Percentiles rank a stretch among this genome's conserved stretches.
These are phyloP conservation scores for Sistotremastrum niveocremeum DNA, from an alignment of 768 basidiomycete genomes.

Conservation along the genomic window DNA sequence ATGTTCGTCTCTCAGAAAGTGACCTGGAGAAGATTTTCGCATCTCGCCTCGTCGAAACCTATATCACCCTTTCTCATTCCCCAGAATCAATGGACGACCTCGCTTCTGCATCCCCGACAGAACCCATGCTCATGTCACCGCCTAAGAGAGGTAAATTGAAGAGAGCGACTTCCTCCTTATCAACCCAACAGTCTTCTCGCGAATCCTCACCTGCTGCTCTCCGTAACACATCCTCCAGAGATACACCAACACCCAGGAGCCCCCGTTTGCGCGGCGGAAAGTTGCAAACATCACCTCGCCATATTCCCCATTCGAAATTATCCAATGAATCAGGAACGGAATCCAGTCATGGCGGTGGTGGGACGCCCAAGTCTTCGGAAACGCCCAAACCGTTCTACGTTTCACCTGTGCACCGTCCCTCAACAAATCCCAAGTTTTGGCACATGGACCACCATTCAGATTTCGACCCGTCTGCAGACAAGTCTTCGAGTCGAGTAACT, in stretches of 20 bases:
- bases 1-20: conserved; percentile 45
- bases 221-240: conserved; percentile 4
- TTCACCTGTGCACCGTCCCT: conserved; percentile 68
- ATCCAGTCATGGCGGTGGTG: no score
- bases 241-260: conserved; percentile 3
- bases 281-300: no score
- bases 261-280: no score
- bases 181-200: conserved; percentile 14
- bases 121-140: conserved; percentile 9
- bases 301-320: neutral
- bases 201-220: conserved; percentile 11
- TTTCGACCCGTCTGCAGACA: conserved; percentile 40
- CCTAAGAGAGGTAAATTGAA: conserved; percentile 11
- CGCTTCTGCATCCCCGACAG: conserved; percentile 11
- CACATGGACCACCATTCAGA: conserved; percentile 42
- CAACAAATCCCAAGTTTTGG: conserved; percentile 67
- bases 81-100: conserved; percentile 11
- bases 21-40: conserved; percentile 56
- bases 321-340: no score
- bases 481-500: conserved; percentile 36
- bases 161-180: conserved; percentile 12
- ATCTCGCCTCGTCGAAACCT: conserved; percentile 68
- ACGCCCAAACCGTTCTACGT: conserved; percentile 46
- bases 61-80: conserved; percentile 42
- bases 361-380: no score